Base-by-base conservation (phyloP, 2,329 filamentous ascomycete species). In the Rhinocladiella similis region DNA sequence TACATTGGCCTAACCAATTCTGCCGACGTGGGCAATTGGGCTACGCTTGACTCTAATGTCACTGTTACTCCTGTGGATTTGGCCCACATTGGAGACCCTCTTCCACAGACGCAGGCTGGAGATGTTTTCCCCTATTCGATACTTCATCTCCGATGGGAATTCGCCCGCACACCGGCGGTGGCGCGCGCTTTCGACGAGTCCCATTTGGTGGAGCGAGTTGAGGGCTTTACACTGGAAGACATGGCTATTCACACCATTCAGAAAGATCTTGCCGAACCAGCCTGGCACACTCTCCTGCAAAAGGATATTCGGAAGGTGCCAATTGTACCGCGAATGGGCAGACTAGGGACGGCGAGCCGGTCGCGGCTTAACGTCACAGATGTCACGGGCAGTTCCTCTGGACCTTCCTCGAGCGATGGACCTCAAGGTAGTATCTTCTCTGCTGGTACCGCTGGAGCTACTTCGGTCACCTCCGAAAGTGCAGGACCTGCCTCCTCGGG, bases 241-340 rank as follows among this genome's bases (percentile, higher is more conserved):
- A 79, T 82, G 64, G 77, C 79, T 27, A 73, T 82, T 5, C 80
- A 77, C 72, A 70, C 72, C 36, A 76, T 75, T 47, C 76, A 73
- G 63, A 73, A 74, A 56, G 69, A 73, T 38, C 76, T 81, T 66
- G 70, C 75, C 3, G 66, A 71, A 18, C 80, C 80, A 5, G 73
- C 74, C 43, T 83, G 80, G 80, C 66, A 73, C 16, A 68, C 77
- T 3, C 66, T 77, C 4, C 69, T 83, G 9, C 68, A 73, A 2
- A 72, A 72, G 47, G 80, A 83, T 57, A 81, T 83, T 48, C 75
- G 80, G 20, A 82, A 82, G 61, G 65, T 82, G 2, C 80, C 80
- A 16, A 33, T 62, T 10, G 38, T 51, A 2, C 50, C 53, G 36
- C 50, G 45, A 22, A 39, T 50, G 7, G 39, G 43, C 6, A 48